Evolutionary conservation across 495 filamentous ascomycete genomes (phyloP), one percentile per base, ranked within the genome.

Genomic region (Poronia punctata): DNA sequence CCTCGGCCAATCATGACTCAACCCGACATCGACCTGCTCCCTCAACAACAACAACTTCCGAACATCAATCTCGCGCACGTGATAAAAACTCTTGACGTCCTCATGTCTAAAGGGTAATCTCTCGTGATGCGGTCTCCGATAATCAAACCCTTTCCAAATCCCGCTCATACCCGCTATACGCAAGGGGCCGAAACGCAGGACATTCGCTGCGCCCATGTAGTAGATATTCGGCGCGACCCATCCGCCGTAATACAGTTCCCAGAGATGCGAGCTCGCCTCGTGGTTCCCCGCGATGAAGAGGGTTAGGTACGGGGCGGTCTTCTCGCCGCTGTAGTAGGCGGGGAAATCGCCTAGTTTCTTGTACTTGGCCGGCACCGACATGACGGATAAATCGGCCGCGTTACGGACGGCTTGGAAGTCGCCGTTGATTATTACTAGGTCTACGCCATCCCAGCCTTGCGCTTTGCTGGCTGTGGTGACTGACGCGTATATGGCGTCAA

Each of bases 211-310:
- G 28, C 92, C 92, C 50, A 97, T 61, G 66, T 94, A 98, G 68
- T 93, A 98, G 36, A 98, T 98, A 38, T 90, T 95, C 12, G 85
- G 88, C 1, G 90, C 90, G 2, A 86, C 92, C 92, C 92, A 98
- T 25, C 92, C 92, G 27, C 92, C 92, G 57, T 97, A 94, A 66
- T 86, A 93, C 3, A 98, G 74, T 55, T 98, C 92, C 65, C 75
- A 88, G 0, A 95, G 59, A 56, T 96, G 73, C 22, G 83, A 87
- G 45, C 83, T 80, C 0, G 92, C 88, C 60, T 98, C 92, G 48
- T 98, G 92, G 56, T 98, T 98, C 6, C 92, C 92, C 25, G 80
- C 89, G 35, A 95, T 76, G 60, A 97, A 97, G 39, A 97, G 65
- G 12, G 93, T 98, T 18, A 92, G 67, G 49, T 85, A 93, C 0